Evolutionary conservation across 306 rosid species (phyloP).

Genomic region (Acacia crassicarpa): DNA sequence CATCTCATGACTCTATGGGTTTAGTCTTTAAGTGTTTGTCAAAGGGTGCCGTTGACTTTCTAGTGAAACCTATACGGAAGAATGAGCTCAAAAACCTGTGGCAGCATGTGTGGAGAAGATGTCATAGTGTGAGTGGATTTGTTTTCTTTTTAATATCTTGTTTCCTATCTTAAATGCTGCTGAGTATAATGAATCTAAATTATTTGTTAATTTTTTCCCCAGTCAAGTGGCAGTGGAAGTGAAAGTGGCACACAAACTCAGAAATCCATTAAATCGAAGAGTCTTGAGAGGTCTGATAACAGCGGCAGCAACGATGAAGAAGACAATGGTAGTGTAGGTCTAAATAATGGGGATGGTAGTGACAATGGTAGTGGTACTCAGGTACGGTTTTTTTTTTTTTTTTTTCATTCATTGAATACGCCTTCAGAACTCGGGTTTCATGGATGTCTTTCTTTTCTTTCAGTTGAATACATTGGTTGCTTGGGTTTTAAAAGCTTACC

Average conservation of each 20-base stretch:
- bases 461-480: background rate
- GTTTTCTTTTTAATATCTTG: constrained; percentile 9
- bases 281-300: constrained; percentile 57
- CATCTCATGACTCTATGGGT: constrained; percentile 94
- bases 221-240: constrained; percentile 96
- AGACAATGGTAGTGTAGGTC: constrained; percentile 59
- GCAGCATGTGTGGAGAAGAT: constrained; percentile 99
- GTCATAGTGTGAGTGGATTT: constrained; percentile 80
- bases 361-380: constrained; percentile 91
- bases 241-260: constrained; percentile 84
- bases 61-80: constrained; percentile 94
- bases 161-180: constrained; percentile 16
- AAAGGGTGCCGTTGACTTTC: constrained; percentile 95
- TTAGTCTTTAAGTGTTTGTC: constrained; percentile 96
- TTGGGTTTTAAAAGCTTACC: background rate
- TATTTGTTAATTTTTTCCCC: constrained; percentile 24
- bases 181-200: background rate
- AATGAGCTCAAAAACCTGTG: constrained; percentile 97
- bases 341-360: constrained; percentile 67
- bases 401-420: background rate
- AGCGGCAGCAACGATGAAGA: constrained; percentile 76
- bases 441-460: background rate
- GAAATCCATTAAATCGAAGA: constrained; percentile 70
- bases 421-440: background rate
- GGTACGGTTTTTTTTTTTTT: constrained; percentile 42